A percentile compares a stretch with the other conserved stretches of the same genome.
These are phyloP conservation scores for Penicillium bovifimosum DNA, from an alignment of 495 filamentous ascomycete species.

Conservation along the genomic window DNA sequence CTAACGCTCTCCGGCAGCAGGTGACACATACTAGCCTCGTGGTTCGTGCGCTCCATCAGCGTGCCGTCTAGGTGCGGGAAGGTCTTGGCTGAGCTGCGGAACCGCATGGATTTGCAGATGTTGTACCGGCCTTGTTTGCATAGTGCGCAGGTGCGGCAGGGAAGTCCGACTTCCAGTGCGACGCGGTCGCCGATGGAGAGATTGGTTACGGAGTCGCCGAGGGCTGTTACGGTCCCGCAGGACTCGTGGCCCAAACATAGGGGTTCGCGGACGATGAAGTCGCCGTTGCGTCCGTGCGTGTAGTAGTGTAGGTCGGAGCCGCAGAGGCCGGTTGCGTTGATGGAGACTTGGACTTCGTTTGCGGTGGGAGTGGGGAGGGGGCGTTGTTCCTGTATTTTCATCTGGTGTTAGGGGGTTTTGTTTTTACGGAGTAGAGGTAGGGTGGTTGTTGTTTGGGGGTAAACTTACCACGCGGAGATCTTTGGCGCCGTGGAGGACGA, in stretches of 20 bases:
- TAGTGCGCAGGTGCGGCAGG: conserved; percentile 63
- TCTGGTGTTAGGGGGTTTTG: too few relatives aligned
- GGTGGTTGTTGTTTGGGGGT: background rate
- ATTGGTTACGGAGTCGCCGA: conserved; percentile 45
- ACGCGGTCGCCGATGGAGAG: conserved; percentile 62
- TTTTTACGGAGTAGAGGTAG: background rate
- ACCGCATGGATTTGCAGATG: conserved; percentile 74
- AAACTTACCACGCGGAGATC: conserved; percentile 61
- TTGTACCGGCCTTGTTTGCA: conserved; percentile 73
- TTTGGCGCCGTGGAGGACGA: conserved; percentile 63
- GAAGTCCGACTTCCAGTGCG: conserved; percentile 77
- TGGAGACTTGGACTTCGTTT: conserved; percentile 65
- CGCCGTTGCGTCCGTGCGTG: conserved; percentile 76
- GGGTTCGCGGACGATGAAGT: conserved; percentile 67
- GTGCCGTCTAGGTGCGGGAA: conserved; percentile 81
- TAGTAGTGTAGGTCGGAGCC: conserved; percentile 85
- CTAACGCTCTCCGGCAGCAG: conserved; percentile 60
- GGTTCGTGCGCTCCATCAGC: conserved; percentile 71
- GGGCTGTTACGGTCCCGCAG: conserved; percentile 60
- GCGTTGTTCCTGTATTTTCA: conserved; percentile 39
- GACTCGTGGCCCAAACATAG: conserved; percentile 78
- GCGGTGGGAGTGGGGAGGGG: conserved; percentile 36
- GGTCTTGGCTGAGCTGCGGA: conserved; percentile 71
- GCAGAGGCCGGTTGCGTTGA: conserved; percentile 73
- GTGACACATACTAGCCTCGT: conserved; percentile 52